These are phyloP conservation scores for Lipomyces oligophaga DNA, from an alignment of 805 yeast genomes.

Conservation along the genomic window DNA sequence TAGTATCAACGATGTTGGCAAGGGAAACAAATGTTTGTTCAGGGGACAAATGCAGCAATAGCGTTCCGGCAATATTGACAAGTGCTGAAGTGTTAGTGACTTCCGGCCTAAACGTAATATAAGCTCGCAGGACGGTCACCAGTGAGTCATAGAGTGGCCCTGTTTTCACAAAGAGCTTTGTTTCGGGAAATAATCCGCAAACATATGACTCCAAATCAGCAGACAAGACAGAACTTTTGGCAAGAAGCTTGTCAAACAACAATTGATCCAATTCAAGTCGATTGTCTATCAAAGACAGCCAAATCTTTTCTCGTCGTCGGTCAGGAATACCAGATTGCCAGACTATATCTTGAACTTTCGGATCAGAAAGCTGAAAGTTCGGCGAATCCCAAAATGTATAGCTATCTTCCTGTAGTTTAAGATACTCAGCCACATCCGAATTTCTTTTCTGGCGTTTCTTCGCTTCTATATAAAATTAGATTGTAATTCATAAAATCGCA, in stretches of 20 bases:
- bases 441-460: slow-evolving; percentile 21
- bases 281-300: slow-evolving; percentile 40
- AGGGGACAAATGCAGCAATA: slow-evolving; percentile 41
- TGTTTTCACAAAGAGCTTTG: slow-evolving; percentile 38
- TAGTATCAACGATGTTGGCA: slow-evolving; percentile 41
- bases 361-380: slow-evolving; percentile 40
- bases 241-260: too few species aligned
- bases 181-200: slow-evolving; percentile 43
- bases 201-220: not conserved
- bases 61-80: slow-evolving; percentile 42
- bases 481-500: not conserved
- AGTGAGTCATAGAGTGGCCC: slow-evolving; percentile 40
- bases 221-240: not conserved
- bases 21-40: slow-evolving; percentile 43
- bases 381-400: slow-evolving; percentile 43
- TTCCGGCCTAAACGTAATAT: slow-evolving; percentile 32
- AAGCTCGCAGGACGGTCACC: slow-evolving; percentile 39
- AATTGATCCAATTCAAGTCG: not conserved
- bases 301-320: slow-evolving; percentile 46
- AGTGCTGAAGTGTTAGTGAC: too few species aligned
- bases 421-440: slow-evolving; percentile 20
- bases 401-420: slow-evolving; percentile 31
- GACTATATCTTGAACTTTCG: slow-evolving; percentile 51
- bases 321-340: slow-evolving; percentile 55
- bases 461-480: slow-evolving; percentile 7